These are phyloP conservation scores for Neobulgaria alba DNA, from an alignment of 2,329 filamentous ascomycete species.

Conservation along the genomic window DNA sequence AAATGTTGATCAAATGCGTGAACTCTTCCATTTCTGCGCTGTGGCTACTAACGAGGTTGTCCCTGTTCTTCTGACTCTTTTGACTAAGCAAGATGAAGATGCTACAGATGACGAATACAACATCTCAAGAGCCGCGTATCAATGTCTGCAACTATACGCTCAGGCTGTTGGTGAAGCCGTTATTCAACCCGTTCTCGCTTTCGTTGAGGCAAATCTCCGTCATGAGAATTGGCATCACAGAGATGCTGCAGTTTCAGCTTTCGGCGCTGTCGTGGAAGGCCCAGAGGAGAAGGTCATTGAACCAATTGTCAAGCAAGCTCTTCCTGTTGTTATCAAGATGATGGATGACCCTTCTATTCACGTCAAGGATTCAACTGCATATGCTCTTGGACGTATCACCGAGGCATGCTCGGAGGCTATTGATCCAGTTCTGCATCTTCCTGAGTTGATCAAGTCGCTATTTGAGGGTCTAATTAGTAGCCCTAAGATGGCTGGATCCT, in stretches of 20 bases:
- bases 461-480: constrained; percentile 86
- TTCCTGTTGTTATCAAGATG: constrained; percentile 80
- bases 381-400: constrained; percentile 90
- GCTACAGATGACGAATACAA: constrained; percentile 97
- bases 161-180: constrained; percentile 82
- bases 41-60: constrained; percentile 92
- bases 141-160: constrained; percentile 90
- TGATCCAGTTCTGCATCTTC: constrained; percentile 74
- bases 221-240: constrained; percentile 90
- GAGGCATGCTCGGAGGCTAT: constrained; percentile 89
- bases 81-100: constrained; percentile 97
- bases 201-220: constrained; percentile 86
- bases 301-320: constrained; percentile 89
- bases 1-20: constrained; percentile 53
- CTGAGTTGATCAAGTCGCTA: constrained; percentile 75
- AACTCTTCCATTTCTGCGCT: constrained; percentile 91
- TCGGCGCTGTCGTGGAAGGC: constrained; percentile 97
- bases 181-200: constrained; percentile 77
- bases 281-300: constrained; percentile 88
- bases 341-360: constrained; percentile 87
- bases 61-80: constrained; percentile 76
- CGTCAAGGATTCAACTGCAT: constrained; percentile 92
- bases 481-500: constrained; percentile 94
- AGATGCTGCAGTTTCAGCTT: constrained; percentile 93
- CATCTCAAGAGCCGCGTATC: constrained; percentile 86